Percentiles rank a stretch among this genome's conserved stretches.
phyloP scores from a whole-genome alignment of 1,139 yeast genomes.

The Taphrina communis region DNA sequence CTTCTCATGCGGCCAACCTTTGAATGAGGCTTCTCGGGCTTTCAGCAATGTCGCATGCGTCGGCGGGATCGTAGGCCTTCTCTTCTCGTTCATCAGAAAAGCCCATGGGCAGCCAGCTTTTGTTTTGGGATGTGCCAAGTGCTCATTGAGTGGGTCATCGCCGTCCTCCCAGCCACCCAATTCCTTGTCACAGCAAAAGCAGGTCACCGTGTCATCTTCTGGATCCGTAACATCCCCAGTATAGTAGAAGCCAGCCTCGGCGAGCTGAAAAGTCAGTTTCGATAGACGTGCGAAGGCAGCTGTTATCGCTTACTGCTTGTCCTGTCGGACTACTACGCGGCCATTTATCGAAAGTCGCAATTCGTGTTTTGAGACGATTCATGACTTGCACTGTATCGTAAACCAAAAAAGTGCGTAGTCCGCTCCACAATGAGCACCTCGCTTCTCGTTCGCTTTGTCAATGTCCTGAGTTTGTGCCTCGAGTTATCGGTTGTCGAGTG shows the following conservation, averaged over 20 bases:
- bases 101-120: constrained; percentile 34
- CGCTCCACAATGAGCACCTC: too few relatives aligned
- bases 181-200: constrained; percentile 63
- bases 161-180: constrained; percentile 53
- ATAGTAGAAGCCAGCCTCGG: constrained; percentile 72
- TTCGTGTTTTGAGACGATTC: constrained; percentile 18
- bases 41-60: constrained; percentile 52
- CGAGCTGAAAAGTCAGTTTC: constrained; percentile 52
- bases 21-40: constrained; percentile 61
- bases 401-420: too few relatives aligned
- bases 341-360: constrained; percentile 23
- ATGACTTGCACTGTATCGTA: background rate
- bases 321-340: constrained; percentile 15
- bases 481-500: constrained; percentile 9
- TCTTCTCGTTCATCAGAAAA: constrained; percentile 26
- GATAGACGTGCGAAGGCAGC: background rate
- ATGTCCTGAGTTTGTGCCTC: background rate
- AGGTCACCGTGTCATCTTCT: constrained; percentile 60
- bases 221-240: constrained; percentile 48
- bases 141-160: constrained; percentile 56
- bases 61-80: constrained; percentile 52
- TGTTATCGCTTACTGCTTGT: background rate
- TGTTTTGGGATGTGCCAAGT: constrained; percentile 54
- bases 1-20: constrained; percentile 63
- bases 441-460: too few relatives aligned